A percentile compares a stretch with the other conserved stretches of the same genome.
These are phyloP conservation scores for Mimosa bimucronata DNA, from an alignment of 306 rosid genomes.

Conservation along the genomic window DNA sequence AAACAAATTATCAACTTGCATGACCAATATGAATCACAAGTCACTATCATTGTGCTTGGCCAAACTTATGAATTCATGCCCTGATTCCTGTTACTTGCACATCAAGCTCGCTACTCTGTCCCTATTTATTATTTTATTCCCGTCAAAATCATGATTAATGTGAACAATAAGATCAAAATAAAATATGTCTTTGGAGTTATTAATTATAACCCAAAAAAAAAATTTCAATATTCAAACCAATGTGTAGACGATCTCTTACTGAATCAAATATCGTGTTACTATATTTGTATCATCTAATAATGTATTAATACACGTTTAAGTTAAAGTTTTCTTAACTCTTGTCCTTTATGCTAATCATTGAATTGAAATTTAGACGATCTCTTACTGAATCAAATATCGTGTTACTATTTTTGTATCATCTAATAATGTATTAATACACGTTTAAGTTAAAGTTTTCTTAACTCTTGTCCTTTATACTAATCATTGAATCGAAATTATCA, in stretches of 20 bases:
- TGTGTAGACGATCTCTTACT: background rate
- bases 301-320: background rate
- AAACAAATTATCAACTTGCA: background rate
- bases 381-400: background rate
- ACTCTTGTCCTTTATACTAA: background rate
- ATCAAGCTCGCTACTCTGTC: conserved; percentile 1
- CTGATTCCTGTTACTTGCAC: conserved; percentile 24
- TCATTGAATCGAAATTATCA: background rate
- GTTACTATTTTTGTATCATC: background rate
- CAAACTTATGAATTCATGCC: conserved; percentile 23
- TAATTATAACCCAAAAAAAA: no score
- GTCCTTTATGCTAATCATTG: background rate
- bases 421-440: background rate
- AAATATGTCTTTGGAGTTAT: background rate
- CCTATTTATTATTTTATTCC: background rate
- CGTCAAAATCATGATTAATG: background rate
- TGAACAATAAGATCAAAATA: background rate
- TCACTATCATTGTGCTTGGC: conserved; percentile 15
- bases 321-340: no score
- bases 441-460: background rate
- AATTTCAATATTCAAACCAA: background rate
- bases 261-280: background rate
- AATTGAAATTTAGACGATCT: background rate
- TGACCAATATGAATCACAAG: background rate
- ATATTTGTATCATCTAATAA: background rate